Evolutionary conservation across 805 yeast genomes (phyloP), one percentile per base, ranked within the genome.

Genomic region (Hanseniaspora singularis): DNA sequence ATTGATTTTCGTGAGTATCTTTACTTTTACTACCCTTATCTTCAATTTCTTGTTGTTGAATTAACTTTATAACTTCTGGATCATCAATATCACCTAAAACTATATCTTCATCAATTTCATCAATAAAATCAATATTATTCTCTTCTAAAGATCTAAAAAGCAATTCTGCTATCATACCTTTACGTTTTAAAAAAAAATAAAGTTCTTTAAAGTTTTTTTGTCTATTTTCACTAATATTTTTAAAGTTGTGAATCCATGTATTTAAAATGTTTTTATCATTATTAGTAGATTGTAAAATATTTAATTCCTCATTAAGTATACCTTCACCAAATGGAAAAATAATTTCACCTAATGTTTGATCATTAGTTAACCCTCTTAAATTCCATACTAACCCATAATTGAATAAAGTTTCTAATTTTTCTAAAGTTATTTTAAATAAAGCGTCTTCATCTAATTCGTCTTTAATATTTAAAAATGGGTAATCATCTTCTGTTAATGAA

Each of bases 1-100:
- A 49, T 30, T 52, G 51, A 19, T 7, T 7, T 10, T 24, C 26
- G 11, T 24, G 39, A 50, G 8, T 54, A 56, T 42, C 63, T 61
- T 44, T 52, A 26, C 28, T 2, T 49, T 49, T 18, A 53, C 52
- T n/a, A 27, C 11, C 11, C 7, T 26, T 26, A 6, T 47, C 51
- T 12, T 54, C 57, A 11, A 51, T 56, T 4, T 45, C 54, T 10
- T 46, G 37, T 12, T 39, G 40, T 12, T 23, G 40, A 19, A 18
- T 53, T 14, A 44, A 16, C 20, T 43, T 37, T 15, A 37, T 22
- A 15, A 43, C 60, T 18, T 51, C 57, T 5, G 51, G 53, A 37
- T 49, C 50, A 48, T 52, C 50, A 23, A 51, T 33, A 26, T 37
- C 46, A 5, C 42, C 37, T 18, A 27, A 24, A 3, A 46, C 40